Conservation (phyloP, 2,329 filamentous ascomycete species). For the Aaosphaeria pasadenensis region DNA sequence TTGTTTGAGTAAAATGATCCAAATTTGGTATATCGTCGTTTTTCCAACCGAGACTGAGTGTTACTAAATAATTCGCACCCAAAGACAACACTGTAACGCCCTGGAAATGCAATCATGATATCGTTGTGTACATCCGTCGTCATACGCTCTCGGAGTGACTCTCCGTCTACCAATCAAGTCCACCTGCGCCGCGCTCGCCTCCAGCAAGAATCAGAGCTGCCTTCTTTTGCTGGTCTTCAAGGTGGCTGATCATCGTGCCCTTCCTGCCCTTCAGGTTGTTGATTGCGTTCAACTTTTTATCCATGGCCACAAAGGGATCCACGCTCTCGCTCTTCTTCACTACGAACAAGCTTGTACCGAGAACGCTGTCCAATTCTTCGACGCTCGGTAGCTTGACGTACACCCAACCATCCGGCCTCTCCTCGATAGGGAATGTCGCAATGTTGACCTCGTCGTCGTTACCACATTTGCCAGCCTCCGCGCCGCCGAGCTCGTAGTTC, state of each 20-base stretch:
- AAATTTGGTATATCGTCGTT: no score
- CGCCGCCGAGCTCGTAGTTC: constrained; percentile 73
- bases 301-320: constrained; percentile 55
- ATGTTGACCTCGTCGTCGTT: constrained; percentile 76
- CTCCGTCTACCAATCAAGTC: constrained; percentile 44
- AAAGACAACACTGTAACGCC: no score
- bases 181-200: constrained; percentile 41
- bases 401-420: constrained; percentile 71
- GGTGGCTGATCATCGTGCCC: constrained; percentile 43
- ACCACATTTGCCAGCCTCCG: constrained; percentile 65
- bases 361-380: constrained; percentile 72
- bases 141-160: no score
- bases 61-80: no score
- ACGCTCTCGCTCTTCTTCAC: constrained; percentile 67
- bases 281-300: constrained; percentile 51
- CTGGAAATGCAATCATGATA: neutral
- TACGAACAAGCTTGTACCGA: constrained; percentile 77
- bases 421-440: constrained; percentile 76
- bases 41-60: no score
- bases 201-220: constrained; percentile 46
- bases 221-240: constrained; percentile 42
- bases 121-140: neutral
- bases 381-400: constrained; percentile 79
- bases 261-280: constrained; percentile 52
- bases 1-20: no score